Percentiles rank a stretch among this genome's conserved stretches.
Conservation (phyloP, 176 grass and related monocot genomes). For the Oryza australiensis region DNA sequence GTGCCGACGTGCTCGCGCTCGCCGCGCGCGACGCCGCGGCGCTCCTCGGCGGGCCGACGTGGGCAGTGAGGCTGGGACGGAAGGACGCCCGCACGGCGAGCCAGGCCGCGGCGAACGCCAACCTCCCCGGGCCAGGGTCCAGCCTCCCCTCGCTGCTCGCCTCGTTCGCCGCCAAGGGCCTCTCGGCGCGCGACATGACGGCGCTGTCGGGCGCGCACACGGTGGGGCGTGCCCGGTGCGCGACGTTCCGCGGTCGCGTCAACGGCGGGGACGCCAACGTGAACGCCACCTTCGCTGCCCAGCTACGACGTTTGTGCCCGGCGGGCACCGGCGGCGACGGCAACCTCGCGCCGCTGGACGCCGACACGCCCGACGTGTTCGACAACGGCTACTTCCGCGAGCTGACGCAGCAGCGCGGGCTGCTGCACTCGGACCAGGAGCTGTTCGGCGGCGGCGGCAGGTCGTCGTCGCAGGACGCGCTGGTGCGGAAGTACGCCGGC, state of each 20-base stretch:
- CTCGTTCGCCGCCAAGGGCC: conserved; percentile 46
- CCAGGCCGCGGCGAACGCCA: conserved; percentile 27
- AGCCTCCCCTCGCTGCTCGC: conserved; percentile 38
- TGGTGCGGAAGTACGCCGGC: conserved; percentile 48
- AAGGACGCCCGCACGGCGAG: conserved; percentile 36
- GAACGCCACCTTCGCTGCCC: conserved; percentile 38
- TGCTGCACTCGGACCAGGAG: conserved; percentile 84
- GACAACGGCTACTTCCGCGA: conserved; percentile 57
- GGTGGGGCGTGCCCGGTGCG: conserved; percentile 49
- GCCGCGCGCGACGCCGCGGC: conserved; percentile 49
- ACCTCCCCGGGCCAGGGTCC: conserved; percentile 32
- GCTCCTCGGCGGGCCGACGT: conserved; percentile 43
- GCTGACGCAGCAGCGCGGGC: conserved; percentile 38
- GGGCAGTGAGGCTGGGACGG: conserved; percentile 43
- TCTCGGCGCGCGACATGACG: conserved; percentile 57
- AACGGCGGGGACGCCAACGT: conserved; percentile 27
- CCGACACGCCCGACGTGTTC: conserved; percentile 42
- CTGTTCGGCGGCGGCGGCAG: conserved; percentile 39
- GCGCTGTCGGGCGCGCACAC: conserved; percentile 68
- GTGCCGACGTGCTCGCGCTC: conserved; percentile 68
- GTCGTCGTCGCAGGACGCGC: conserved; percentile 26
- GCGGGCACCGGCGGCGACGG: background rate
- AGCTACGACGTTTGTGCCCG: conserved; percentile 30
- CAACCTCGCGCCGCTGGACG: conserved; percentile 41
- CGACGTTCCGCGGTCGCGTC: conserved; percentile 43